Evolutionary conservation across 305 asterid genomes (phyloP).

Genomic region (Euphrasia arctica): DNA sequence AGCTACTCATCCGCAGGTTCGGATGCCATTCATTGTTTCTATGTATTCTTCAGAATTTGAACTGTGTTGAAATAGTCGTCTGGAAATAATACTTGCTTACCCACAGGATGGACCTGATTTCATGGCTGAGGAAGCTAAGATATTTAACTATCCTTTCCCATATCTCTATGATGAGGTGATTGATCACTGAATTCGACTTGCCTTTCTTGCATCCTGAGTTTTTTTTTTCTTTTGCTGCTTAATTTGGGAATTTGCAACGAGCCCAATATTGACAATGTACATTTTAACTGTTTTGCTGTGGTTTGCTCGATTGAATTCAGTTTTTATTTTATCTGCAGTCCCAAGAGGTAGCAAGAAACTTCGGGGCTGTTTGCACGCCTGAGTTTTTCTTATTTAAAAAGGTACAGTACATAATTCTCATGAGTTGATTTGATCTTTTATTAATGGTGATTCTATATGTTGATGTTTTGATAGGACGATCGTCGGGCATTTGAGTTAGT

Average conservation of each 20-base stretch:
- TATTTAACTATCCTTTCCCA: slow-evolving; percentile 71
- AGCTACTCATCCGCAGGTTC: slow-evolving; percentile 88
- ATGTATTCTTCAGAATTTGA: slow-evolving; percentile 31
- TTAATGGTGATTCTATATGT: slow-evolving; percentile 9
- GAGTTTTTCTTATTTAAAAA: slow-evolving; percentile 89
- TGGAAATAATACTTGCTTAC: slow-evolving; percentile 26
- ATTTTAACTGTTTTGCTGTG: neutral
- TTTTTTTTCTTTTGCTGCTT: too few relatives aligned
- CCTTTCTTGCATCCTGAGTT: neutral
- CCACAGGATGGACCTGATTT: slow-evolving; percentile 88
- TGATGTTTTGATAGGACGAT: slow-evolving; percentile 57
- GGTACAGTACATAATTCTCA: slow-evolving; percentile 52
- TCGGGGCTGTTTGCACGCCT: slow-evolving; percentile 95
- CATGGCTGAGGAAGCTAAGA: slow-evolving; percentile 84
- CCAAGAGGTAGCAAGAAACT: slow-evolving; percentile 84
- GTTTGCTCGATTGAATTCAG: slow-evolving; percentile 12
- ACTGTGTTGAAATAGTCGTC: slow-evolving; percentile 34
- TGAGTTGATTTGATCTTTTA: slow-evolving; percentile 14
- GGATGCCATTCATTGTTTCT: slow-evolving; percentile 22
- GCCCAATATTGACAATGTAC: neutral
- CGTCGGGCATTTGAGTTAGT: slow-evolving; percentile 96
- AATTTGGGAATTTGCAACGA: too few relatives aligned
- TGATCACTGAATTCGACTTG: slow-evolving; percentile 10
- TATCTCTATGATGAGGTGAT: slow-evolving; percentile 85
- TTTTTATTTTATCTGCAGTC: slow-evolving; percentile 42